Evolutionary conservation across 108 stramenopile genomes (phyloP).

Genomic region (Mayamaea pseudoterrestris): DNA sequence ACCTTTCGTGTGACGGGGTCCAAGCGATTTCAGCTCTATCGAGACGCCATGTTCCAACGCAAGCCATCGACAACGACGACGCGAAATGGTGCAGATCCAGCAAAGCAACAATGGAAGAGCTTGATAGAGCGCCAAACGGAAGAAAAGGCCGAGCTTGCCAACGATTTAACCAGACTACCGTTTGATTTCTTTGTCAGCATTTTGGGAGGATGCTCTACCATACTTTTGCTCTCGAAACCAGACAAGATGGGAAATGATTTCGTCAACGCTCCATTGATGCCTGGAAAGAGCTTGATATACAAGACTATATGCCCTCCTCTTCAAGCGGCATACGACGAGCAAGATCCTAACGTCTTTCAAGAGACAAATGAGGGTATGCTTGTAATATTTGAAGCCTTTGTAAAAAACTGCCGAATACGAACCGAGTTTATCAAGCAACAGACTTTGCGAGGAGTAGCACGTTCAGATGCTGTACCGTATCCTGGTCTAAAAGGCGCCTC

Average conservation of each 20-base stretch:
- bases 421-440: no score
- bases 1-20: constrained; percentile 6
- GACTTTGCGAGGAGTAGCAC: no score
- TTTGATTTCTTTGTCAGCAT: constrained; percentile 6
- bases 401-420: no score
- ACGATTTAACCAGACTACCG: not conserved
- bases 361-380: no score
- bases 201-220: constrained; percentile 3
- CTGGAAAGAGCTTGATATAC: constrained; percentile 5
- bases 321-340: no score
- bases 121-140: constrained; percentile 1
- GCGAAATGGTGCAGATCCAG: not conserved
- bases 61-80: not conserved
- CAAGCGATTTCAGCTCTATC: not conserved
- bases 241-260: not conserved
- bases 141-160: not conserved
- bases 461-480: no score
- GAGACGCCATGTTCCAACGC: not conserved
- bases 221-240: not conserved
- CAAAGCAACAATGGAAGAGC: constrained; percentile 6
- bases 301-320: constrained; percentile 5
- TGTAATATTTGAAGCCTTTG: no score
- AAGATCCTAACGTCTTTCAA: no score
- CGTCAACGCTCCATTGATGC: constrained; percentile 1
- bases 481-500: no score